Evolutionary conservation across 2,329 filamentous ascomycete genomes (phyloP).

Genomic region (Aspergillus oerlinghausenensis): DNA sequence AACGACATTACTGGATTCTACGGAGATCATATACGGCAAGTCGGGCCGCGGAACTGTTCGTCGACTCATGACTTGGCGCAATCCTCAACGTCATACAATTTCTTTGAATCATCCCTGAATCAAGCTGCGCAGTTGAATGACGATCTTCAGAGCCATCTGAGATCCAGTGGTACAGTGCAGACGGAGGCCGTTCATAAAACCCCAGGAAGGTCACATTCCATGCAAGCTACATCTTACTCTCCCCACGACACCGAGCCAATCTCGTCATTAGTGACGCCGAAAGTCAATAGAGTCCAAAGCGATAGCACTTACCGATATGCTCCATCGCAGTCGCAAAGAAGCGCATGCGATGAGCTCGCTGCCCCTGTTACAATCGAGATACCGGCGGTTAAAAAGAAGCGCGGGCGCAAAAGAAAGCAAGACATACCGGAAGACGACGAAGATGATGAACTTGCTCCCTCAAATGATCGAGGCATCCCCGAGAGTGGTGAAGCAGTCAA

Average conservation of each 20-base stretch:
- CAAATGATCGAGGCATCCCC: neutral
- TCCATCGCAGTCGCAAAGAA: conserved; percentile 16
- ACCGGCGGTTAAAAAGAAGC: conserved; percentile 23
- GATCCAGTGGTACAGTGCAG: conserved; percentile 2
- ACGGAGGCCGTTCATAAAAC: conserved; percentile 10
- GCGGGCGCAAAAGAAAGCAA: conserved; percentile 29
- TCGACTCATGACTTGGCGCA: conserved; percentile 6
- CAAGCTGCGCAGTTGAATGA: neutral
- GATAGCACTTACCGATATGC: conserved; percentile 14
- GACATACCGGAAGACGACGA: conserved; percentile 20
- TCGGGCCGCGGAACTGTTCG: neutral
- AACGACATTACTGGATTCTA: neutral
- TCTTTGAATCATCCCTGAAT: conserved; percentile 20
- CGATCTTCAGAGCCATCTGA: neutral
- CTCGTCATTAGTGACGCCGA: conserved; percentile 29
- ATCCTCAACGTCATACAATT: conserved; percentile 17
- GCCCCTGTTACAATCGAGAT: conserved; percentile 20
- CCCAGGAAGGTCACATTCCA: conserved; percentile 21
- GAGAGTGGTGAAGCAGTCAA: conserved; percentile 13
- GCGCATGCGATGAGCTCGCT: conserved; percentile 26
- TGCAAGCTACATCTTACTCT: conserved; percentile 25
- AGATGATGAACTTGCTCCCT: conserved; percentile 24
- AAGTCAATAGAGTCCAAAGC: conserved; percentile 20
- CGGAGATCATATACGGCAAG: neutral
- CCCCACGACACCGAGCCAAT: conserved; percentile 39